Conservation (phyloP, 805 yeast species). For the Kodamaea kakaduensis region DNA sequence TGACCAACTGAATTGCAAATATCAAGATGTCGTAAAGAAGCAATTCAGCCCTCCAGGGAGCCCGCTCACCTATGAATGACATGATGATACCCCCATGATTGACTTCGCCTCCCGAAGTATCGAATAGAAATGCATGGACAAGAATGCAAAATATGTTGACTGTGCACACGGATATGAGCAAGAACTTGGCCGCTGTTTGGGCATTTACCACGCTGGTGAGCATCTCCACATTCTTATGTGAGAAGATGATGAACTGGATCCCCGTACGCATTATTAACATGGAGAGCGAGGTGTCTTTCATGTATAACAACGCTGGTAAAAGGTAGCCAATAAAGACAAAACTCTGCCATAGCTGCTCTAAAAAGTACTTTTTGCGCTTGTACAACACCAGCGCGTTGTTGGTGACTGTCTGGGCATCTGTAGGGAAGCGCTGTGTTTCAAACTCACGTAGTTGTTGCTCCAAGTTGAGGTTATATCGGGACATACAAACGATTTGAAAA, state of each 20-base stretch:
- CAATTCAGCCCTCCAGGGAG: conserved; percentile 26
- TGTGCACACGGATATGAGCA: conserved; percentile 21
- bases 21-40: conserved; percentile 25
- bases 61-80: conserved; percentile 38
- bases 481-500: conserved; percentile 3
- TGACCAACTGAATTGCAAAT: conserved; percentile 26
- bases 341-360: conserved; percentile 30
- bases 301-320: conserved; percentile 34
- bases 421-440: conserved; percentile 28
- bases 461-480: conserved; percentile 7
- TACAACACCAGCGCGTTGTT: conserved; percentile 41
- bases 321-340: conserved; percentile 35
- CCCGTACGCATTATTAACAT: conserved; percentile 24
- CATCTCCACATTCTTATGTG: conserved; percentile 6
- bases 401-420: conserved; percentile 35
- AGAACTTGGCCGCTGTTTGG: conserved; percentile 24
- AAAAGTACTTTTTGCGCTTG: conserved; percentile 40
- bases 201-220: conserved; percentile 4
- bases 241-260: conserved; percentile 19
- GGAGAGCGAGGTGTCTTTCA: conserved; percentile 39
- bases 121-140: conserved; percentile 26
- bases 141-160: conserved; percentile 22
- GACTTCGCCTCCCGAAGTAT: conserved; percentile 14
- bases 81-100: conserved; percentile 32
- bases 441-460: conserved; percentile 25